Evolutionary conservation across 257 asterid species (phyloP), one percentile per base, ranked within the genome.

Genomic region (Przewalskia tangutica): DNA sequence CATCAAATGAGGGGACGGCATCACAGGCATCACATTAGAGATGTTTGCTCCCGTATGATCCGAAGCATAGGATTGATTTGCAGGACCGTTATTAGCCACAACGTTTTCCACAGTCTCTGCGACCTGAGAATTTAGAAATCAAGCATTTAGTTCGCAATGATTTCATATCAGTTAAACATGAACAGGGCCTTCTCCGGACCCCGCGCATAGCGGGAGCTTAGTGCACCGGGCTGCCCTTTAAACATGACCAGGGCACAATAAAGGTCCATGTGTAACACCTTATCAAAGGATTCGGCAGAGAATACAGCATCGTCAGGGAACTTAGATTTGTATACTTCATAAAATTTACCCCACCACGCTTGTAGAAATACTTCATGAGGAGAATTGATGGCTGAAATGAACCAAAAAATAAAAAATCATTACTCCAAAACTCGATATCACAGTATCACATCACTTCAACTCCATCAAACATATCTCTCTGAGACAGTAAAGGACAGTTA

Each of bases 291-390:
- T 78, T 44, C 81, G 8, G 42, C 77, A 7, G n/a, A 32, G 71
- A 42, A n/a, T 48, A 77, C 20, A 12, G 44, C 51, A 68, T 16
- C 17, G 51, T 81, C 27, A 5, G 56, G 18, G 60, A 5, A 10
- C 46, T 3, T 20, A 83, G 81, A 14, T 7, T 4, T 27, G 81
- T 20, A 85, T 6, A 17, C 48, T 32, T 79, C 82, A 76, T 85
- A 83, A 54, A 87, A 87, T 38, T 83, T 6, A 44, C 77, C 46
- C 85, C 88, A 87, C 87, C 84, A 85, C 42, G 64, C 88, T 3
- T 60, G 38, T 2, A 85, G 44, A 63, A 87, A 85, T n/a, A 87
- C 88, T 48, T 87, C 84, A 4, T 12, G 10, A 6, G 56, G 16
- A 44, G 81, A 40, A 82, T 82, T 32, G 9, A 82, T 13, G 17